A percentile compares a stretch with the other conserved stretches of the same genome.
Evolutionary conservation across 208 protist species (phyloP).

Genomic region (Leishmania arabica): DNA sequence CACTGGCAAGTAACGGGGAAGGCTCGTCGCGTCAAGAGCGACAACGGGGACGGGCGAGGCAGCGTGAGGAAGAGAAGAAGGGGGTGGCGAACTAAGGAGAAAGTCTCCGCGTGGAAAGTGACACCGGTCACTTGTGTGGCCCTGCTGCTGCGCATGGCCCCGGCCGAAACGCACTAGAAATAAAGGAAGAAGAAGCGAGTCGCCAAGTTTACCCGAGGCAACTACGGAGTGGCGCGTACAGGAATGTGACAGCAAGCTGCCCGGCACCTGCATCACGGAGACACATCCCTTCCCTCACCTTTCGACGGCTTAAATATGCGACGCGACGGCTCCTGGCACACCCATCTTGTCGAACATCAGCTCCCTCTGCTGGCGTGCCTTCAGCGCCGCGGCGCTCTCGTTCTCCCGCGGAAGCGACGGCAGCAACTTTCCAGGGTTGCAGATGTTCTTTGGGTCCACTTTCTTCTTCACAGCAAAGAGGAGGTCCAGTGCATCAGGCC

Average conservation of each 20-base stretch:
- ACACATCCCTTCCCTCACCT: too few relatives aligned
- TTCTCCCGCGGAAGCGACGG: conserved; percentile 45
- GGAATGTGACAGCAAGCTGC: neutral
- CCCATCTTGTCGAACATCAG: conserved; percentile 94
- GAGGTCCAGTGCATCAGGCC: conserved; percentile 61
- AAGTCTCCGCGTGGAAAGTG: neutral
- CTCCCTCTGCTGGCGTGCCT: conserved; percentile 56
- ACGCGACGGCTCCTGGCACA: conserved; percentile 60
- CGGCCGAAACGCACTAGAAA: neutral
- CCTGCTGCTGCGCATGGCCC: neutral
- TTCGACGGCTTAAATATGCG: conserved; percentile 35
- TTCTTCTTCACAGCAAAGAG: conserved; percentile 79
- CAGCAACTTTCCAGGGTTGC: conserved; percentile 92
- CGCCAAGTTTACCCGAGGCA: neutral
- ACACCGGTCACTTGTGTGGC: neutral
- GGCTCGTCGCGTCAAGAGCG: neutral
- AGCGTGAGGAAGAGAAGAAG: neutral
- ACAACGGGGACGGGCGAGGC: neutral
- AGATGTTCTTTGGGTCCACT: conserved; percentile 90
- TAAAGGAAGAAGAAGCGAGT: neutral
- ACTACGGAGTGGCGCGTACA: neutral
- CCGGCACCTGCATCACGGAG: neutral
- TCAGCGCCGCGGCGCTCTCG: conserved; percentile 42
- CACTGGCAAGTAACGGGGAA: neutral
- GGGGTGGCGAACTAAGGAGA: neutral